These are phyloP conservation scores for Scleroderma citrinum DNA, from an alignment of 768 basidiomycete genomes.

Conservation along the genomic window DNA sequence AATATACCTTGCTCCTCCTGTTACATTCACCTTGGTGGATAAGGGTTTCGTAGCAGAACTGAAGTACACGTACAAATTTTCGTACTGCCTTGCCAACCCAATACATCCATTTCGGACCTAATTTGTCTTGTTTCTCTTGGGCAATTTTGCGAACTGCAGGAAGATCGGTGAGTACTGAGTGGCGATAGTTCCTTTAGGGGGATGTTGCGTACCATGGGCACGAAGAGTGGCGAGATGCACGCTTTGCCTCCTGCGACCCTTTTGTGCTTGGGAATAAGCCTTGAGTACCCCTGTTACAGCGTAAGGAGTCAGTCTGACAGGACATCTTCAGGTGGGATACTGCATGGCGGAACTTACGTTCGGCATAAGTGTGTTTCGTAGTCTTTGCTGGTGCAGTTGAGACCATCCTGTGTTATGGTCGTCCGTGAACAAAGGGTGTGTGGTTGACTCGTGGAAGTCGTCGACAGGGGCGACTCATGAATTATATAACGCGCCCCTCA, in stretches of 20 bases:
- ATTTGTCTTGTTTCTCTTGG: constrained; percentile 35
- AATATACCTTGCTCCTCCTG: constrained; percentile 43
- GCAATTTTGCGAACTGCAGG: constrained; percentile 43
- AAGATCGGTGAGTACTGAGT: background rate
- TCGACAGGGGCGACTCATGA: constrained; percentile 6
- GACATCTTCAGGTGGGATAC: background rate
- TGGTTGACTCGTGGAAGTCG: constrained; percentile 1
- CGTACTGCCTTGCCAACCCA: constrained; percentile 43
- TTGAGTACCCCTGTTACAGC: constrained; percentile 37
- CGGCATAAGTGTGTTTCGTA: constrained; percentile 34
- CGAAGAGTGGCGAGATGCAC: constrained; percentile 42
- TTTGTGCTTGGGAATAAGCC: constrained; percentile 40
- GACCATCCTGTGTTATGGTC: constrained; percentile 19
- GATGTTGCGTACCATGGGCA: constrained; percentile 36
- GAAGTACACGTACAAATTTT: constrained; percentile 32
- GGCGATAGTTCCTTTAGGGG: background rate
- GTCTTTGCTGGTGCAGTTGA: constrained; percentile 25
- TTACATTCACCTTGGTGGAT: background rate
- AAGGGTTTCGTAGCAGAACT: background rate
- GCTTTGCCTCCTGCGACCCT: constrained; percentile 39
- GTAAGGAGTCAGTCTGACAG: background rate
- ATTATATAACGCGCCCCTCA: constrained; percentile 6
- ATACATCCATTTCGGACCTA: constrained; percentile 44
- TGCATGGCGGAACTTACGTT: constrained; percentile 30
- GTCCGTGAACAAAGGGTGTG: constrained; percentile 1